phyloP scores from a whole-genome alignment of 164 flowering plant species.

The Santalum album region DNA sequence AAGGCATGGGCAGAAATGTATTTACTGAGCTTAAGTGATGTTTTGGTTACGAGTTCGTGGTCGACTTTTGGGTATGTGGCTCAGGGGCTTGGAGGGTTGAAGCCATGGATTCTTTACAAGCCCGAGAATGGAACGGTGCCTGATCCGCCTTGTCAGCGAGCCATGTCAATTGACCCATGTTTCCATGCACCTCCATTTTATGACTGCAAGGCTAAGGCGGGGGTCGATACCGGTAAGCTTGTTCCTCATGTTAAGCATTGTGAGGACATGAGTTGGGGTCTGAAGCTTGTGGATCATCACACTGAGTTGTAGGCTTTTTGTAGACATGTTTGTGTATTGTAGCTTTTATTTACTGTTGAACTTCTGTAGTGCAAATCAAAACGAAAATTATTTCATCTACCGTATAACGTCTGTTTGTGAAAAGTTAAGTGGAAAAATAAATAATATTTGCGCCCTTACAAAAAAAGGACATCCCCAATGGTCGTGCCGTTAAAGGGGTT shows the following conservation, averaged over 20 bases:
- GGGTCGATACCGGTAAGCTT: conserved; percentile 53
- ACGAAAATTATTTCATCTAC: too few species aligned
- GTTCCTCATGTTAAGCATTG: conserved; percentile 84
- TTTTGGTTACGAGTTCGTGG: conserved; percentile 72
- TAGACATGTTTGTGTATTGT: too few species aligned
- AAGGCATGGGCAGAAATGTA: conserved; percentile 94
- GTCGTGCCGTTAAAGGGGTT: too few species aligned
- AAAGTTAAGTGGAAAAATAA: too few species aligned
- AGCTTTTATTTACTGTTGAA: too few species aligned
- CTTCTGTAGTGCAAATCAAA: too few species aligned
- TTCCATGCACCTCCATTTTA: conserved; percentile 87
- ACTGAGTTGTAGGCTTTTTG: conserved; percentile 5
- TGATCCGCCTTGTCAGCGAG: conserved; percentile 67
- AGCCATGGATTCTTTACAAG: conserved; percentile 77
- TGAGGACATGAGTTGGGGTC: conserved; percentile 86
- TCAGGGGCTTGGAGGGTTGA: conserved; percentile 78
- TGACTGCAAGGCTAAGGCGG: conserved; percentile 71
- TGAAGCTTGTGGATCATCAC: conserved; percentile 45
- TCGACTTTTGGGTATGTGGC: conserved; percentile 93
- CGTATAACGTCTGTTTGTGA: too few species aligned
- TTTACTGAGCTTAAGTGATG: conserved; percentile 58
- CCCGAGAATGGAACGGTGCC: conserved; percentile 58
- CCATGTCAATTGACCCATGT: conserved; percentile 88
- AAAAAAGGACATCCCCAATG: too few species aligned
- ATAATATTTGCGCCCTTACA: too few species aligned